Evolutionary conservation across 2,329 filamentous ascomycete species (phyloP), one percentile per base, ranked within the genome.

Genomic region (Golovinomyces cichoracearum): DNA sequence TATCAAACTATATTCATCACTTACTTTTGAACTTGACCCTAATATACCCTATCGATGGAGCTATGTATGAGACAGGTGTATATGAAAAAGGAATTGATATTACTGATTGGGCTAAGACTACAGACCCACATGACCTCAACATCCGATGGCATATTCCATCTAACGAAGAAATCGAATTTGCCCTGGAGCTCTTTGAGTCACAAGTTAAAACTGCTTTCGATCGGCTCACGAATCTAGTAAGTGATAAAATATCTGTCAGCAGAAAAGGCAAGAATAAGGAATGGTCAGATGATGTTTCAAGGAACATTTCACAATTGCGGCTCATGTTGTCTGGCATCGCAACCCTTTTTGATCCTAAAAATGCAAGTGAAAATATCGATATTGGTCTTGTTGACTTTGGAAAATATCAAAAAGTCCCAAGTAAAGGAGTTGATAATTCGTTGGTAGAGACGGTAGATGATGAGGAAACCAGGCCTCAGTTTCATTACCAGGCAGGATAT

Each of bases 1-100:
- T 95, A 37, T 95, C 88, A 51, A 98, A 98, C 64, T 94, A 86
- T 62, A 86, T 95, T 50, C 90, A 98, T 63, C 92, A 98, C 62
- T 71, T 98, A 33, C 70, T 98, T 13, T 77, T 98, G 53, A 95
- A 95, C 62, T 67, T 95, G 48, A 95, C 90, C 0, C 81, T 88
- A 53, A 94, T 84, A 0, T 98, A 95, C 60, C 85, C 88, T 3
- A 77, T 85, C 50, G 90, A 98, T 61, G 84, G 85, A 60, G 75
- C 78, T 9, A 69, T 94, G 47, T 94, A 88, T 61, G 86, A 95
- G 62, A 76, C 80, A n/a, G 70, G 75, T 0, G 72, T 82, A 48
- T 66, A 86, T 49, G 66, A 75, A 53, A 68, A 72, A 49, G 88
- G 85, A 1, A 63, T 94, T 29, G 75, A 79, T 50, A 73, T 84